Evolutionary conservation across 2,329 filamentous ascomycete genomes (phyloP), one percentile per base, ranked within the genome.

Genomic region (Pyricularia pennisetigena): DNA sequence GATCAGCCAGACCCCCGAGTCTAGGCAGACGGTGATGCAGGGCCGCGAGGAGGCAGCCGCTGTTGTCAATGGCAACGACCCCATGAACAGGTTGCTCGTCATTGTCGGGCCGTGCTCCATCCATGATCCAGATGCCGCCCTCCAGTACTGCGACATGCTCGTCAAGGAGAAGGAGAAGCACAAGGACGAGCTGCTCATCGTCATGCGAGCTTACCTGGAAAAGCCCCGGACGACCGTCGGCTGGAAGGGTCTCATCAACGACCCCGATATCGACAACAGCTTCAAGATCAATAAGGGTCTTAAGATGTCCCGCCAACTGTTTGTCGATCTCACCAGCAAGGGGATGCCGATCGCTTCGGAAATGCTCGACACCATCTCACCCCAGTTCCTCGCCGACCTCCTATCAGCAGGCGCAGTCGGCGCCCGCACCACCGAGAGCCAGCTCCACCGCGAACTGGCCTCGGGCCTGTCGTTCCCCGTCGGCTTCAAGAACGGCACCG

Each of bases 251-350:
- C 85, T 99, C 79, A 97, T 99, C 85, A 99, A 99, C 81, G 95
- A 99, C 79, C 95, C 95, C 2, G 94, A 98, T 75, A 97, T 99
- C 78, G 93, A 99, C 79, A 90, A 95, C 78, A 95, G 90, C 76
- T 99, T 91, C 90, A 88, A 97, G 82, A 99, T 99, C 84, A 99
- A 99, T 88, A 98, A 98, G 85, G 95, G 95, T 67, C 86, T 99
- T 68, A 88, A 93, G 32, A 88, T 97, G 69, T 94, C 92, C n/a
- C 87, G 95, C 74, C 90, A 97, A 82, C 86, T 99, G 76, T 99
- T 97, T 83, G 88, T 90, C 74, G 94, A 98, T 76, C 84, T 99
- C 70, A 99, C 94, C 49, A 84, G 84, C 70, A 84, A 85, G 71
- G 95, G 95, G 73, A 93, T 99, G 86, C 95, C 95, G 69, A 96